Percentiles rank a stretch among this genome's conserved stretches.
Evolutionary conservation across 1,284 basidiomycete species (phyloP).

Genomic region (Peniophora sp.): DNA sequence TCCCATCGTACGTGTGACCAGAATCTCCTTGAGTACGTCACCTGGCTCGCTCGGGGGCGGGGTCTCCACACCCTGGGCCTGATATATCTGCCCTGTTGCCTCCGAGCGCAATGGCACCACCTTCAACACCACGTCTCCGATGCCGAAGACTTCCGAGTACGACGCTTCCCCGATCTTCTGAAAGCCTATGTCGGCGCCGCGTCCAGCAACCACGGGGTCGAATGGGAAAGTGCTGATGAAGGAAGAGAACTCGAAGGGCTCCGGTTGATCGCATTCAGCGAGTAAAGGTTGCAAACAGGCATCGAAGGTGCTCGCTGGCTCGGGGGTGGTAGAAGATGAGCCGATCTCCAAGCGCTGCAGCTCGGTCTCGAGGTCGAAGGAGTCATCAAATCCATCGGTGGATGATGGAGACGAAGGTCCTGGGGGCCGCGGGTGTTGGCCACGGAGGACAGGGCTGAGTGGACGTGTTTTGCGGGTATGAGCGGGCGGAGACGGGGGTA

Average conservation of each 20-base stretch:
- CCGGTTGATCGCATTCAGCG: conserved; percentile 56
- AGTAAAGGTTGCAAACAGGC: conserved; percentile 53
- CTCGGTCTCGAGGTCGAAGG: conserved; percentile 48
- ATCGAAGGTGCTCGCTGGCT: conserved; percentile 22
- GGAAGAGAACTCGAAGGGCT: conserved; percentile 66
- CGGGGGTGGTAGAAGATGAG: conserved; percentile 10
- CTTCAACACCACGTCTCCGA: conserved; percentile 81
- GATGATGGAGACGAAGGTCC: conserved; percentile 24
- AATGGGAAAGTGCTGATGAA: conserved; percentile 74
- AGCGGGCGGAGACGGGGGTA: conserved; percentile 23
- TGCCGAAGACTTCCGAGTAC: conserved; percentile 94
- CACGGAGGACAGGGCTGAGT: conserved; percentile 60
- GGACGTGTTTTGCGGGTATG: conserved; percentile 35
- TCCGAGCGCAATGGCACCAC: conserved; percentile 71
- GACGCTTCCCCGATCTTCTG: conserved; percentile 93
- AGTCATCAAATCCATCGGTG: neutral
- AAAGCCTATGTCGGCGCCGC: conserved; percentile 29
- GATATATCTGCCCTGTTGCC: conserved; percentile 10
- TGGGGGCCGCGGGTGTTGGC: conserved; percentile 31
- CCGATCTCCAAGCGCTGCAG: conserved; percentile 42
- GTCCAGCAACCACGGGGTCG: conserved; percentile 45
- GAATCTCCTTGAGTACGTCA: conserved; percentile 83
- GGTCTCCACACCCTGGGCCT: conserved; percentile 34
- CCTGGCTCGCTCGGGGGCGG: conserved; percentile 63
- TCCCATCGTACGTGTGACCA: conserved; percentile 76